Base-by-base conservation (phyloP, 441 rosid genomes). In the Brassica hybrid region DNA sequence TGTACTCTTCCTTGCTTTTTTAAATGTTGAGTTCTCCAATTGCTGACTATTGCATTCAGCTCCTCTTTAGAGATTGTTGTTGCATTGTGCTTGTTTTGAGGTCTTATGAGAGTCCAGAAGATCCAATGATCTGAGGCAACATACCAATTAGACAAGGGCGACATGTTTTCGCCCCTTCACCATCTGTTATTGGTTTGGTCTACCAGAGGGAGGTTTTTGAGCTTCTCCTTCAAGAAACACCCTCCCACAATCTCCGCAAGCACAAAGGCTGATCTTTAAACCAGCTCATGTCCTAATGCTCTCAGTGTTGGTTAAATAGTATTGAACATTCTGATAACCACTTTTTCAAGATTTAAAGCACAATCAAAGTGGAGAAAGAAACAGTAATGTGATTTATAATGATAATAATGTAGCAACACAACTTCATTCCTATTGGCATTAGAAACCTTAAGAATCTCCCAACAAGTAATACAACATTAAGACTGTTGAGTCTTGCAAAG, bases 131-230 rank as follows among this genome's bases (percentile, higher is more conserved):
- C 25, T 74, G 80, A 19, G 98, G 97, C 89, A 94, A 65, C 90
- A 83, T 90, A 58, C 99, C 97, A 64, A 92, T 89, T 3, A 97
- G 97, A 76, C 97, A 94, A 4, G 97, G 86, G 71, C 84, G 90
- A 96, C 98, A 94, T 2, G 90, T 83, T 75, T 89, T 85, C 11
- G 82, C n/a, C 88, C 67, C 85, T 84, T 14, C 67, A 75, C 98
- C 97, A 94, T 81, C 84, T 80, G 54, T 77, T 71, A 76, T 73
- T 71, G 18, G 73, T 10, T 58, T 30, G 0, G 34, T 60, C 25
- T 17, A 79, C 73, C 2, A 30, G 73, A 25, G 81, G 63, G 64
- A 92, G 77, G 65, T 87, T 94, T 60, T 41, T 79, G 74, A 92
- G 86, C 79, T 87, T 94, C 76, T 88, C 85, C 41, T 62, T 73